These are phyloP conservation scores for Fusarium neocosmosporiellum DNA, from an alignment of 2,329 filamentous ascomycete species.

Conservation along the genomic window DNA sequence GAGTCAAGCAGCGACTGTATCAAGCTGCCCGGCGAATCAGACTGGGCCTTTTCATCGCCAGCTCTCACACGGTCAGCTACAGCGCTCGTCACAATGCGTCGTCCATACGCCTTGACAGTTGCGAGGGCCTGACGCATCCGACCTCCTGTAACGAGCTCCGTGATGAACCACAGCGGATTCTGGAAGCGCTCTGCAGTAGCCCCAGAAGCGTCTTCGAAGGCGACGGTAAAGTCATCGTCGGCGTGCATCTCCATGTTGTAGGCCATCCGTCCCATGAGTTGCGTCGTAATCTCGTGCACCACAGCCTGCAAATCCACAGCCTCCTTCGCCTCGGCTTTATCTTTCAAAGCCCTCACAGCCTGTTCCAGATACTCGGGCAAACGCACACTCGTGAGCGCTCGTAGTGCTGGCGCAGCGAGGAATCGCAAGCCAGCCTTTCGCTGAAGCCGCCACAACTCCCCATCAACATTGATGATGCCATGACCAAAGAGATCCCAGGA, in stretches of 20 bases:
- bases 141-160: constrained; percentile 61
- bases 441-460: constrained; percentile 71
- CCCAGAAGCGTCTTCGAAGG: constrained; percentile 72
- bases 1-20: constrained; percentile 70
- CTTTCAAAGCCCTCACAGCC: constrained; percentile 53
- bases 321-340: constrained; percentile 38
- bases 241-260: constrained; percentile 76
- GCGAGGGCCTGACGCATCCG: constrained; percentile 61
- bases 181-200: constrained; percentile 71
- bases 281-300: constrained; percentile 72
- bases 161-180: constrained; percentile 72
- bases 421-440: constrained; percentile 71
- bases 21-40: constrained; percentile 62
- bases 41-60: constrained; percentile 6
- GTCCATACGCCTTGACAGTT: constrained; percentile 66
- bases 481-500: constrained; percentile 73
- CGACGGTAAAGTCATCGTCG: constrained; percentile 67
- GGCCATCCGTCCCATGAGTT: constrained; percentile 75
- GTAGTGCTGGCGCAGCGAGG: constrained; percentile 67
- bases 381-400: constrained; percentile 66
- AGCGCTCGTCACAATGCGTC: constrained; percentile 66
- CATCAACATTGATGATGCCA: constrained; percentile 75
- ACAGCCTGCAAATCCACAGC: constrained; percentile 68
- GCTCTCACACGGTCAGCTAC: constrained; percentile 48
- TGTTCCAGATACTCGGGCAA: constrained; percentile 65